phyloP scores from a whole-genome alignment of 2,329 filamentous ascomycete genomes.

The Beauveria pseudobassiana region DNA sequence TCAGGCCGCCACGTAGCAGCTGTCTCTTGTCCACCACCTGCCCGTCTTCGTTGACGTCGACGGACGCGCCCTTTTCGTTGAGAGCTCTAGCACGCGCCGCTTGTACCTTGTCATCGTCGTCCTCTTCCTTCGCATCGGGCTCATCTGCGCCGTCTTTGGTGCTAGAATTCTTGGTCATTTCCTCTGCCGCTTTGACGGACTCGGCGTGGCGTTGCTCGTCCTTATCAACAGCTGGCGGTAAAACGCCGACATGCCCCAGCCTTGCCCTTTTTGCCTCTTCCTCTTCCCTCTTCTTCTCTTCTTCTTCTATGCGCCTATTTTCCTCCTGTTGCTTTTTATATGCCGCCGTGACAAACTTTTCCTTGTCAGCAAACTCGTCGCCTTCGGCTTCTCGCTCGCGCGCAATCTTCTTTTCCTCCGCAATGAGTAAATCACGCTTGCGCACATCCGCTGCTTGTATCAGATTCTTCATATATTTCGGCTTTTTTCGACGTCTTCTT shows the following conservation, averaged over 20 bases:
- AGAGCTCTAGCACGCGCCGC: constrained; percentile 61
- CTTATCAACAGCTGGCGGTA: constrained; percentile 66
- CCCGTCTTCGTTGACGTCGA: constrained; percentile 74
- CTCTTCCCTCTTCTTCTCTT: constrained; percentile 60
- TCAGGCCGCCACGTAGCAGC: constrained; percentile 67
- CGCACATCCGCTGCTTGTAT: constrained; percentile 66
- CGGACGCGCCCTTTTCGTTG: constrained; percentile 50
- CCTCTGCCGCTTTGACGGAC: constrained; percentile 59
- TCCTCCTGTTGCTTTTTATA: constrained; percentile 79
- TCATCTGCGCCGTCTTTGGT: neutral
- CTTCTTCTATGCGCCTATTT: constrained; percentile 60
- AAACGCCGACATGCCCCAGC: constrained; percentile 66
- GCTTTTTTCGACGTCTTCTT: constrained; percentile 49
- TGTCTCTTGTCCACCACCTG: constrained; percentile 81
- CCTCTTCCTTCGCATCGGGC: constrained; percentile 21
- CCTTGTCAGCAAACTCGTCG: constrained; percentile 73
- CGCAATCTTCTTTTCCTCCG: constrained; percentile 73
- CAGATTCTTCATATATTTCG: constrained; percentile 72
- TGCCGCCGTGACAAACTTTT: constrained; percentile 77
- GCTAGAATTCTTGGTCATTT: constrained; percentile 36
- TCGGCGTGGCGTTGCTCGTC: constrained; percentile 64
- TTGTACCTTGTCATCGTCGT: constrained; percentile 44
- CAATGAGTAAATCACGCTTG: constrained; percentile 70
- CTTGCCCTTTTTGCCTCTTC: constrained; percentile 57
- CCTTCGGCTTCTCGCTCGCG: constrained; percentile 73